Percentiles rank a stretch among this genome's conserved stretches.
phyloP scores from a whole-genome alignment of 2,329 filamentous ascomycete genomes.

The Talaromyces piceae region DNA sequence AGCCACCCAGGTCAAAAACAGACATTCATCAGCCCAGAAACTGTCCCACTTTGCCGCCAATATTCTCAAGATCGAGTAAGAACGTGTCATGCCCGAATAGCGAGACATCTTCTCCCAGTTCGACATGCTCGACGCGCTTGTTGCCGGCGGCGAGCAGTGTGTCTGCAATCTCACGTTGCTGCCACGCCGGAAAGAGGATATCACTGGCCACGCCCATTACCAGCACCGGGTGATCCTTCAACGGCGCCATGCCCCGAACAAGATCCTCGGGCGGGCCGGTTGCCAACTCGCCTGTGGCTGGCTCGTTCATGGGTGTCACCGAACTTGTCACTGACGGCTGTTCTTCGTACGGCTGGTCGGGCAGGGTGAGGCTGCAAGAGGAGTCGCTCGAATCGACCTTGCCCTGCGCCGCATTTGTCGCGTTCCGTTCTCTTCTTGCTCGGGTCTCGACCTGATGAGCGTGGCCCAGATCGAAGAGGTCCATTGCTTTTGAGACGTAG shows the following conservation, averaged over 20 bases:
- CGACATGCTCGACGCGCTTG: constrained; percentile 72
- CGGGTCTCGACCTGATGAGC: constrained; percentile 59
- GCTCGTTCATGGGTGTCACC: constrained; percentile 24
- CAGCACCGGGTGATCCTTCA: constrained; percentile 72
- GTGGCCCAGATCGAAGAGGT: constrained; percentile 83
- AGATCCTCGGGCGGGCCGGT: constrained; percentile 66
- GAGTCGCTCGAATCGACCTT: constrained; percentile 33
- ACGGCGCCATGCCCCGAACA: constrained; percentile 61
- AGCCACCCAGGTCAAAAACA: neutral
- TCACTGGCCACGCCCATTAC: constrained; percentile 94
- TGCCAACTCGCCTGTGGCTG: constrained; percentile 15
- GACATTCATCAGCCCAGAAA: constrained; percentile 57
- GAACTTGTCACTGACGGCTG: constrained; percentile 52
- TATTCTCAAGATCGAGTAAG: constrained; percentile 81
- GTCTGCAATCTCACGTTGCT: constrained; percentile 88
- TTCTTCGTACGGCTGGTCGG: constrained; percentile 78
- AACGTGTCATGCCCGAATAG: constrained; percentile 97
- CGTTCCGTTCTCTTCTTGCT: constrained; percentile 54
- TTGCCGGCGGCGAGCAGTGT: constrained; percentile 73
- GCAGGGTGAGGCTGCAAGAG: constrained; percentile 72
- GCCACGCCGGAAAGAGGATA: constrained; percentile 95
- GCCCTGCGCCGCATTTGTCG: constrained; percentile 46
- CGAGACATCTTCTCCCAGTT: constrained; percentile 89
- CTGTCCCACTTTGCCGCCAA: constrained; percentile 72
- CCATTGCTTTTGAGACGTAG: constrained; percentile 98